Evolutionary conservation across 768 basidiomycete genomes (phyloP).

Genomic region (Lactarius hengduanensis): DNA sequence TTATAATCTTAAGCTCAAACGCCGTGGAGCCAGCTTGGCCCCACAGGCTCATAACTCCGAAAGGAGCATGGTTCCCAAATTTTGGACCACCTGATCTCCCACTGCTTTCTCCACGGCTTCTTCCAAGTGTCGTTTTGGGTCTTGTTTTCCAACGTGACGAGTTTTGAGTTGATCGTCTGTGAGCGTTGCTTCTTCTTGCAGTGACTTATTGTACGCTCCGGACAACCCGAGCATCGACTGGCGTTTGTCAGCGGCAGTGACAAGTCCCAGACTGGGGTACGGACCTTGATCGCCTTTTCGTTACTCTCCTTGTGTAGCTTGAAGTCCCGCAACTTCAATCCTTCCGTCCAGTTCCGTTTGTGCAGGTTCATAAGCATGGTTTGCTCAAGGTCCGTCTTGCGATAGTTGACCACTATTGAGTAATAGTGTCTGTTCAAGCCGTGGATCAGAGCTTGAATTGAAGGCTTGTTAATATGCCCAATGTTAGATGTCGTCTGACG

Average conservation of each 20-base stretch:
- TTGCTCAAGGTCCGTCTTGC: slow-evolving; percentile 98
- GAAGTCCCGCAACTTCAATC: slow-evolving; percentile 89
- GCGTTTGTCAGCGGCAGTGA: not conserved
- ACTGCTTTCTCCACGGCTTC: slow-evolving; percentile 98
- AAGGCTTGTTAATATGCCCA: slow-evolving; percentile 98
- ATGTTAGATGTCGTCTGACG: slow-evolving; percentile 98
- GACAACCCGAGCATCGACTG: slow-evolving; percentile 93
- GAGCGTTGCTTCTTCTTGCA: slow-evolving; percentile 97
- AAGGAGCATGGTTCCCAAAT: slow-evolving; percentile 89
- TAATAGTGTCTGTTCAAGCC: slow-evolving; percentile 98
- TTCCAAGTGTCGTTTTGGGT: slow-evolving; percentile 96
- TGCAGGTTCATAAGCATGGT: slow-evolving; percentile 99
- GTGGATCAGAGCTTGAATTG: slow-evolving; percentile 97
- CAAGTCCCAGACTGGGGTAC: slow-evolving; percentile 27
- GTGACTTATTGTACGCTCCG: slow-evolving; percentile 94
- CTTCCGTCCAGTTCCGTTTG: slow-evolving; percentile 99
- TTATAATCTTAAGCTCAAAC: not conserved
- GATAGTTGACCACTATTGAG: slow-evolving; percentile 95
- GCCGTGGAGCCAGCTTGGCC: not conserved
- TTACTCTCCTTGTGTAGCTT: slow-evolving; percentile 83
- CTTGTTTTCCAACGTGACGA: slow-evolving; percentile 95
- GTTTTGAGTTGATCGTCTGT: slow-evolving; percentile 93
- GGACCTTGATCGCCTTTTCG: slow-evolving; percentile 92
- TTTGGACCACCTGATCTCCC: slow-evolving; percentile 96
- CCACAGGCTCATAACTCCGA: slow-evolving; percentile 68